These are phyloP conservation scores for Leccinum cinnamomeum DNA, from an alignment of 1,284 basidiomycete genomes.

Conservation along the genomic window DNA sequence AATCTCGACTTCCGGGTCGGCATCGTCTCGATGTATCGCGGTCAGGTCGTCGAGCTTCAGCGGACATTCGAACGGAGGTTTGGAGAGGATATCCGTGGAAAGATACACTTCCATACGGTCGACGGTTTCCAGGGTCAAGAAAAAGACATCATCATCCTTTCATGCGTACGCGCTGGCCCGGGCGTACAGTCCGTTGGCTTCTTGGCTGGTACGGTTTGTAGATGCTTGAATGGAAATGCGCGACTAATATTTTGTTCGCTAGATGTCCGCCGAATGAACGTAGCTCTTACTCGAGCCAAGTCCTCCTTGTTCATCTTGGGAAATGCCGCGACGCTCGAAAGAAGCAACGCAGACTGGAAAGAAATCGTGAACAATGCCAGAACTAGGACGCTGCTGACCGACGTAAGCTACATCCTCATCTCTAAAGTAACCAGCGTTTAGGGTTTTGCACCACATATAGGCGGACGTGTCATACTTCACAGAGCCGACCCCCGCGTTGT, in stretches of 20 bases:
- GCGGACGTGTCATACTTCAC: conserved; percentile 42
- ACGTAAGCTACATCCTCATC: conserved; percentile 42
- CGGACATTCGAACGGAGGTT: conserved; percentile 72
- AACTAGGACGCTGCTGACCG: conserved; percentile 49
- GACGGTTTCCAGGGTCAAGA: conserved; percentile 99
- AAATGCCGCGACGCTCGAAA: conserved; percentile 82
- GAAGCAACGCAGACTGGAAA: conserved; percentile 82
- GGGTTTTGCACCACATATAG: conserved; percentile 25
- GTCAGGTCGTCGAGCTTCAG: conserved; percentile 82
- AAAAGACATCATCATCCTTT: conserved; percentile 94
- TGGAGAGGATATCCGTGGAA: conserved; percentile 68
- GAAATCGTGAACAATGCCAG: conserved; percentile 78
- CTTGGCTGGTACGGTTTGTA: conserved; percentile 62
- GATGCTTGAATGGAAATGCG: not conserved
- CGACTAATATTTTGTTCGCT: conserved; percentile 12
- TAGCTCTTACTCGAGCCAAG: conserved; percentile 93
- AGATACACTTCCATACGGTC: conserved; percentile 95
- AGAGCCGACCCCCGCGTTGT: conserved; percentile 14
- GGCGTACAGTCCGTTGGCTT: conserved; percentile 84
- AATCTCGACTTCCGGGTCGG: conserved; percentile 83
- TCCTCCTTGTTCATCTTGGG: conserved; percentile 95
- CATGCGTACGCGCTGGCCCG: conserved; percentile 90
- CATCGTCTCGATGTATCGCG: conserved; percentile 94
- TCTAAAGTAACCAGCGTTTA: conserved; percentile 10
- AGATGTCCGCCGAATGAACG: conserved; percentile 94